These are phyloP conservation scores for Cytospora mali DNA, from an alignment of 2,329 filamentous ascomycete genomes.

Conservation along the genomic window DNA sequence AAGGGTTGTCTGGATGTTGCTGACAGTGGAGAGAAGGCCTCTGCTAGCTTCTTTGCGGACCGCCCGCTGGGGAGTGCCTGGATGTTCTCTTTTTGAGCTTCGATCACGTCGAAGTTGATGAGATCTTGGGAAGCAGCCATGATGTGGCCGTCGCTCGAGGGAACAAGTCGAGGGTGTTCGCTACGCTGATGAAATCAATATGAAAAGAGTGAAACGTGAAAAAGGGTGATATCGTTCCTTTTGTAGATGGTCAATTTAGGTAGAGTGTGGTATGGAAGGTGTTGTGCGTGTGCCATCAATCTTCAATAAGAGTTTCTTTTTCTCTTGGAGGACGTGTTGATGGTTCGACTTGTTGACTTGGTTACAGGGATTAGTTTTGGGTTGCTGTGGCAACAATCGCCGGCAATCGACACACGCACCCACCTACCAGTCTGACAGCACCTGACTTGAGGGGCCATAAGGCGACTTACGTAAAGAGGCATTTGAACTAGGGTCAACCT, in stretches of 20 bases:
- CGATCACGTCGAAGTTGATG: constrained; percentile 87
- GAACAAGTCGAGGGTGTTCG: constrained; percentile 15
- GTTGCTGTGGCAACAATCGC: constrained; percentile 30
- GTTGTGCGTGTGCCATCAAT: constrained; percentile 20
- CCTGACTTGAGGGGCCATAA: neutral
- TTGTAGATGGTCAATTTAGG: constrained; percentile 11
- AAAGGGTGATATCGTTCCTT: constrained; percentile 20
- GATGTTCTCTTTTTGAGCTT: constrained; percentile 97
- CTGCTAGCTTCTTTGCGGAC: constrained; percentile 85
- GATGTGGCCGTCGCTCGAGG: constrained; percentile 33
- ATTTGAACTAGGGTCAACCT: neutral
- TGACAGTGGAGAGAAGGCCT: constrained; percentile 68
- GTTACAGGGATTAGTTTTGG: constrained; percentile 3
- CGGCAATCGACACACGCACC: neutral
- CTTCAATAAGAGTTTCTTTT: constrained; percentile 15
- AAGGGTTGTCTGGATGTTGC: constrained; percentile 42
- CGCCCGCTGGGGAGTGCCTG: constrained; percentile 85
- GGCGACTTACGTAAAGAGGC: neutral
- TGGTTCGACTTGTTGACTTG: neutral
- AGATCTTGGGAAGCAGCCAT: constrained; percentile 57
- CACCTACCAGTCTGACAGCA: neutral
- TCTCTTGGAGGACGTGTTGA: neutral
- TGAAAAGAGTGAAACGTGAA: constrained; percentile 18
- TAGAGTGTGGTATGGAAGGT: neutral
- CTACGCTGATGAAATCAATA: constrained; percentile 25